Conservation (phyloP, 805 yeast species). For the Cephaloascus fragrans region DNA sequence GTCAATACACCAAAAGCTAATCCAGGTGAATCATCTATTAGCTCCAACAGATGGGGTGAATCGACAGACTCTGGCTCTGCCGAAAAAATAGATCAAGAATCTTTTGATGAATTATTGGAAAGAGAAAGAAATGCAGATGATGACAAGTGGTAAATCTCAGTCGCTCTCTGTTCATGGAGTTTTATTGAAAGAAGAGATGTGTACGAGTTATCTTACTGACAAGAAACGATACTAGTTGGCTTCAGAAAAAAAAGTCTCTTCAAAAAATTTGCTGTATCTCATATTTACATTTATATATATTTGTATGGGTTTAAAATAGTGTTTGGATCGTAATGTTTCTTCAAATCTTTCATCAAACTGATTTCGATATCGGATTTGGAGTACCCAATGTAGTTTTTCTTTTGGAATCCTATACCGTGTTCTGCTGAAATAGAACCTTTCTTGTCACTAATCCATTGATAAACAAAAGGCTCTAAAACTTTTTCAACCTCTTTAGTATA, state of each 20-base stretch:
- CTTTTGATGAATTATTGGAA: conserved; percentile 1
- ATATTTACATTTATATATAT: conserved; percentile 40
- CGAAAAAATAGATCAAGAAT: neutral
- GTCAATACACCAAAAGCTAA: neutral
- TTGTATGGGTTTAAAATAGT: conserved; percentile 92
- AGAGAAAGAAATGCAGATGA: neutral
- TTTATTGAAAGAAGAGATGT: too few species aligned
- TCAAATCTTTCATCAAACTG: conserved; percentile 65
- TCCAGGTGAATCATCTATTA: neutral
- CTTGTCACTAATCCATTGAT: conserved; percentile 69
- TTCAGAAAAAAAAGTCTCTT: too few species aligned
- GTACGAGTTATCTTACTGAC: too few species aligned
- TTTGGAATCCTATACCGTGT: conserved; percentile 96
- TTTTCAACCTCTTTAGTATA: conserved; percentile 74
- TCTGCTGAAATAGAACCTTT: conserved; percentile 94
- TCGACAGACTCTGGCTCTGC: neutral
- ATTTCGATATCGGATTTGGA: conserved; percentile 70
- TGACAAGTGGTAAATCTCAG: conserved; percentile 1
- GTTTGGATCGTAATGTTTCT: conserved; percentile 81
- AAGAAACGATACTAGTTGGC: too few species aligned
- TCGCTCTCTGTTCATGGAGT: too few species aligned
- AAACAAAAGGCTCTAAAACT: conserved; percentile 86
- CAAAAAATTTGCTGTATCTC: too few species aligned
- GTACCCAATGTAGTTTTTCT: conserved; percentile 82
- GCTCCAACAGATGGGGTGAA: neutral